Evolutionary conservation across 352 stramenopile genomes (phyloP), one percentile per base, ranked within the genome.

Genomic region (Thalassiosira ordinaria): DNA sequence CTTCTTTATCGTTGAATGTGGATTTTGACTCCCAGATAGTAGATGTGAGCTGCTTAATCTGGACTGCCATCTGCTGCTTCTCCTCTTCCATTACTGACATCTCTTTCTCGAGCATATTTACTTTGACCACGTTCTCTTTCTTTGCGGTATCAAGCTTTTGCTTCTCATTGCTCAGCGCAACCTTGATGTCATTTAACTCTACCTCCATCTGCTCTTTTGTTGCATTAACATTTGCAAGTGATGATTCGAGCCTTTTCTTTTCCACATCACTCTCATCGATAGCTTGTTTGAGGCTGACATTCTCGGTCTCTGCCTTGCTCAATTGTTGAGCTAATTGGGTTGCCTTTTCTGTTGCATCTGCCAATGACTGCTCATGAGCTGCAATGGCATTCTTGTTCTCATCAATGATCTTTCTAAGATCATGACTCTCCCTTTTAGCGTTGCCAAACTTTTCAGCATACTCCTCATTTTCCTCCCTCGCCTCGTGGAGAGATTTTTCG

Each of bases 11-110:
- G 18, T 29, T 35, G 16, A 63, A 33, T 35, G 71, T 49, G 6
- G 46, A 72, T 41, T 68, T 68, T 20, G 31, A 53, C 18, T 74
- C 27, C 0, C 31, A 51, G 11, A 80, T 18, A 18, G 33, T 35
- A 7, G 47, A 33, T 4, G 62, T 31, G 14, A 77, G 49, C 35
- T 57, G 53, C 56, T 77, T 59, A n/a, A 82, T 37, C 39, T 69
- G 46, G 5, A 9, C 29, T 8, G 0, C 41, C 29, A 51, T 9
- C 4, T 71, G 47, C 39, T 47, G 24, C 20, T 73, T 82, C 44
- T 82, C 74, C 6, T 55, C 56, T 39, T 67, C 57, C 18, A 73
- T 49, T 2, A 49, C 31, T 22, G 8, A 39, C 47, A 80, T 41
- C 33, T 41, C 46, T 27, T 55, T 20, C 11, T n/a, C n/a, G n/a